Conservation (phyloP, 2,329 filamentous ascomycete species). For the Fusarium subglutinans region DNA sequence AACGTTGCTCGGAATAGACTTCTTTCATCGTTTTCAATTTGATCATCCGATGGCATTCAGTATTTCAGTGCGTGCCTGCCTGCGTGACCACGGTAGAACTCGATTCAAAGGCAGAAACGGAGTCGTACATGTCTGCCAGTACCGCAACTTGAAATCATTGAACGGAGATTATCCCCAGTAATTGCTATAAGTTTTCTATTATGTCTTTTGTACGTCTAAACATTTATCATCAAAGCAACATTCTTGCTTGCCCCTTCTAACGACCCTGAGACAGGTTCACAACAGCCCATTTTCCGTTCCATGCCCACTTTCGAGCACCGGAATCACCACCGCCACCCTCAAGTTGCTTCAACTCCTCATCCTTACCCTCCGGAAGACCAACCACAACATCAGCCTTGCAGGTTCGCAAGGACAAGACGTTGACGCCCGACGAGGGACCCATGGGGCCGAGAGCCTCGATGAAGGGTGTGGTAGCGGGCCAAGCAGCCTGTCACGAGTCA, state of each 20-base stretch:
- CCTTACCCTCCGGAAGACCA: constrained; percentile 81
- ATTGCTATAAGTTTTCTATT: not conserved
- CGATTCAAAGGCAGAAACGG: too few species aligned
- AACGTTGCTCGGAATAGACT: not conserved
- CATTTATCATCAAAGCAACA: constrained; percentile 26
- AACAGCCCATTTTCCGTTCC: constrained; percentile 97
- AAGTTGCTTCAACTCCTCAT: constrained; percentile 77
- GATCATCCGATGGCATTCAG: not conserved
- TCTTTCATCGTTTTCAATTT: not conserved
- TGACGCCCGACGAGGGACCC: constrained; percentile 81
- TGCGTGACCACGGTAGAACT: not conserved
- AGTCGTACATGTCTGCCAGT: too few species aligned
- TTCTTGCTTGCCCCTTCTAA: constrained; percentile 21
- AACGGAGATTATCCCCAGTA: not conserved
- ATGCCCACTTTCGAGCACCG: constrained; percentile 85
- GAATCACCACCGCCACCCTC: constrained; percentile 77
- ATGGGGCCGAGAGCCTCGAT: constrained; percentile 84
- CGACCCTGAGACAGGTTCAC: constrained; percentile 62
- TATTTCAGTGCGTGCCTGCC: not conserved
- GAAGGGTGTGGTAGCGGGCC: constrained; percentile 91
- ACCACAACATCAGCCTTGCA: constrained; percentile 98
- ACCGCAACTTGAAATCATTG: not conserved
- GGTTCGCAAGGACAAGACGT: constrained; percentile 86
- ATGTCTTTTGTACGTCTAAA: constrained; percentile 16
- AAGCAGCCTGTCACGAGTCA: constrained; percentile 54